Evolutionary conservation across 2,329 filamentous ascomycete genomes (phyloP).

Genomic region (Colletotrichum phormii): DNA sequence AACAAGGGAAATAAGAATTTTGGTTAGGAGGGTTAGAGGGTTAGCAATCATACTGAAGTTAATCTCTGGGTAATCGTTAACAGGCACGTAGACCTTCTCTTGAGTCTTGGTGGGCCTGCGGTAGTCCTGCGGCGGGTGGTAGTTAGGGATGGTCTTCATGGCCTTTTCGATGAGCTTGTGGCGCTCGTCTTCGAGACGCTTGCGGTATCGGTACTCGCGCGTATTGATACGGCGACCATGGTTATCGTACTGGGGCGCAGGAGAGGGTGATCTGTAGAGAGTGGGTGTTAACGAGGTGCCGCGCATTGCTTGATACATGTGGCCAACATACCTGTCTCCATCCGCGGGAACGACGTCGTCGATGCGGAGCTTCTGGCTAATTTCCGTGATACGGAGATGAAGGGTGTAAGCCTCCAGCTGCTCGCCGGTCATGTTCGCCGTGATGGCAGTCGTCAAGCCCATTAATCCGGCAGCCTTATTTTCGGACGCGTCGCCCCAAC

Average conservation of each 20-base stretch:
- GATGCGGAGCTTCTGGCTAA: constrained; percentile 98
- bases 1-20: constrained; percentile 47
- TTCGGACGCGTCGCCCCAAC: constrained; percentile 96
- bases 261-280: constrained; percentile 84
- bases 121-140: constrained; percentile 98
- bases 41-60: constrained; percentile 99
- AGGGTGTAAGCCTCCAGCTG: constrained; percentile 97
- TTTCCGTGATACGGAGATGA: constrained; percentile 97
- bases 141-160: constrained; percentile 99
- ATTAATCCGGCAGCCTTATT: constrained; percentile 99
- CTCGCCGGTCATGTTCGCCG: constrained; percentile 97
- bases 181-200: constrained; percentile 97
- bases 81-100: constrained; percentile 99
- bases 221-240: constrained; percentile 99
- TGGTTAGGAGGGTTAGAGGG: constrained; percentile 87
- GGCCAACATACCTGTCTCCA: constrained; percentile 82
- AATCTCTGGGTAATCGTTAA: constrained; percentile 99
- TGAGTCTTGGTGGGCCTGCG: constrained; percentile 99
- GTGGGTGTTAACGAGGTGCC: constrained; percentile 31
- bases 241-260: constrained; percentile 97
- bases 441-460: constrained; percentile 95
- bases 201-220: constrained; percentile 97
- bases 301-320: background rate
- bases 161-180: constrained; percentile 99
- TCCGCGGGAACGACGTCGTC: constrained; percentile 98